Evolutionary conservation across 352 stramenopile species (phyloP).

Genomic region (Globisporangium cylindrosporum): DNA sequence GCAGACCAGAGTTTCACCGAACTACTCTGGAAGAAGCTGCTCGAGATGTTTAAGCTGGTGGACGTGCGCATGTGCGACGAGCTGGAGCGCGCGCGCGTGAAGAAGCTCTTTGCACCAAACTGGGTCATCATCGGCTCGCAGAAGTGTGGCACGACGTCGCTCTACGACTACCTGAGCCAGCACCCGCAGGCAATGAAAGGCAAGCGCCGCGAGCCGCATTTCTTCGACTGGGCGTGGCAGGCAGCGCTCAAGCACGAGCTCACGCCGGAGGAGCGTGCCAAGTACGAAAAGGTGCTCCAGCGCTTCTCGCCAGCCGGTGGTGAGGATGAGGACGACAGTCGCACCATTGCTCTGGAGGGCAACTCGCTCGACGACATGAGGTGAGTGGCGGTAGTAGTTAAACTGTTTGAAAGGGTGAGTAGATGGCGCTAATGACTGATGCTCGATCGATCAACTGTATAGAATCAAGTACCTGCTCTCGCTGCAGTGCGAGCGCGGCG

Average conservation of each 20-base stretch:
- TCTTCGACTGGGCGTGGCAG: constrained; percentile 63
- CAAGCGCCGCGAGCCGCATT: constrained; percentile 60
- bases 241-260: constrained; percentile 30
- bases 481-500: constrained; percentile 32
- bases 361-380: constrained; percentile 45
- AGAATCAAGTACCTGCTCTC: constrained; percentile 59
- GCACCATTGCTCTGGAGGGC: constrained; percentile 12
- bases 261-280: constrained; percentile 21
- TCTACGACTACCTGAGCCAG: constrained; percentile 69
- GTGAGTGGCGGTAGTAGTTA: constrained; percentile 16
- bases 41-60: constrained; percentile 44
- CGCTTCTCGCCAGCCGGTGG: constrained; percentile 14
- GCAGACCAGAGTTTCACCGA: constrained; percentile 10
- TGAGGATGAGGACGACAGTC: constrained; percentile 3
- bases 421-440: constrained; percentile 7
- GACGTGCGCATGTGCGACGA: constrained; percentile 36
- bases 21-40: constrained; percentile 29
- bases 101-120: constrained; percentile 33
- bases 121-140: constrained; percentile 62
- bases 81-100: constrained; percentile 18
- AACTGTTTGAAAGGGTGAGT: background rate
- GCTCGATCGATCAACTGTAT: background rate
- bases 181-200: constrained; percentile 85
- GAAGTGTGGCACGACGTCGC: constrained; percentile 65
- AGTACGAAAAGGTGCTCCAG: constrained; percentile 25